Percentiles rank a stretch among this genome's conserved stretches.
phyloP scores from a whole-genome alignment of 2,329 filamentous ascomycete species.

The Cryphonectria radicalis region DNA sequence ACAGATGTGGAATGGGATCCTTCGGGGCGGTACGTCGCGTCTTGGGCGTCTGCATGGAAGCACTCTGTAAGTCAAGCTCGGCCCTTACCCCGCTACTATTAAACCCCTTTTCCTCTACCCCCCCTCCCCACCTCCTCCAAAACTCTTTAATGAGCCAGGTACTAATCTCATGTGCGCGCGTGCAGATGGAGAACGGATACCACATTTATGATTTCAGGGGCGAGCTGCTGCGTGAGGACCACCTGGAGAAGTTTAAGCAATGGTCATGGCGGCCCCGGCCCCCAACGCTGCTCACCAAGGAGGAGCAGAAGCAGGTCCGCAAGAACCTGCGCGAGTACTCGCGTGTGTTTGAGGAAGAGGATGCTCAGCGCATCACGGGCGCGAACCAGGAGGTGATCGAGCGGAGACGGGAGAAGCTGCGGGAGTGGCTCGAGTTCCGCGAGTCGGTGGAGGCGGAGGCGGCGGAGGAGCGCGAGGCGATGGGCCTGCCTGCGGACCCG shows the following conservation, averaged over 20 bases:
- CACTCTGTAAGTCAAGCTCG: constrained; percentile 73
- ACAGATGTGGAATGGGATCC: constrained; percentile 99
- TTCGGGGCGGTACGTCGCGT: constrained; percentile 90
- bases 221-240: constrained; percentile 84
- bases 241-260: constrained; percentile 97
- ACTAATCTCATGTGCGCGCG: background rate
- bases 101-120: too few relatives aligned
- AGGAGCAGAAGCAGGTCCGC: constrained; percentile 96
- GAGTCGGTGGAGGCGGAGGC: constrained; percentile 73
- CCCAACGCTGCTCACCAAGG: constrained; percentile 87
- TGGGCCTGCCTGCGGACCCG: constrained; percentile 69
- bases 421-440: constrained; percentile 90
- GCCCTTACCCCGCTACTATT: background rate
- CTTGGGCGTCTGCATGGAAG: constrained; percentile 93
- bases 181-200: constrained; percentile 97
- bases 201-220: constrained; percentile 98
- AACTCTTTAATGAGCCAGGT: constrained; percentile 28
- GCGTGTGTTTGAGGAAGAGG: constrained; percentile 92
- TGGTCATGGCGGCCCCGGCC: constrained; percentile 93
- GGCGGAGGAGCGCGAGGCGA: constrained; percentile 68
- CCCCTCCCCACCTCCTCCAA: background rate
- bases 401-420: constrained; percentile 76
- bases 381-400: constrained; percentile 95
- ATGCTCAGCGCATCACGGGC: constrained; percentile 88
- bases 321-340: constrained; percentile 98